These are phyloP conservation scores for Heliophila coronopifolia DNA, from an alignment of 441 rosid species.

Conservation along the genomic window DNA sequence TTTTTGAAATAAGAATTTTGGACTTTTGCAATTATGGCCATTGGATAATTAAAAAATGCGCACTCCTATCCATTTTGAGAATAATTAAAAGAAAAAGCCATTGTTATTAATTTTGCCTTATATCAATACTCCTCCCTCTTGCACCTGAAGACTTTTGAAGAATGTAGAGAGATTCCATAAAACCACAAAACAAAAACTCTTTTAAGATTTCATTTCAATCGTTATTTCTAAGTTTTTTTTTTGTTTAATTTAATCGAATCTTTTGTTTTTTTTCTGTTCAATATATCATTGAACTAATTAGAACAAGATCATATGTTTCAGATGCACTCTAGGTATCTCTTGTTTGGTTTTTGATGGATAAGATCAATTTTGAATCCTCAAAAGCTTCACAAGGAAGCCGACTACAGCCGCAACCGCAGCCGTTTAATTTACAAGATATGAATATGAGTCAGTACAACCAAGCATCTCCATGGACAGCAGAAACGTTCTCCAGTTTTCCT, in stretches of 20 bases:
- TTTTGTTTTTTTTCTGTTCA: neutral
- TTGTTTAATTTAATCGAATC: neutral
- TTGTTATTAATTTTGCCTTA: neutral
- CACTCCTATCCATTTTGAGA: slow-evolving; percentile 49
- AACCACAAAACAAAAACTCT: neutral
- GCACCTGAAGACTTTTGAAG: slow-evolving; percentile 42
- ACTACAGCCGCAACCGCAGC: slow-evolving; percentile 23
- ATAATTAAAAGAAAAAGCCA: slow-evolving; percentile 30
- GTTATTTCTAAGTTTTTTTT: neutral
- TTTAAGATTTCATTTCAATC: slow-evolving; percentile 22
- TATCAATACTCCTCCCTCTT: slow-evolving; percentile 38
- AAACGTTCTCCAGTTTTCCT: slow-evolving; percentile 44
- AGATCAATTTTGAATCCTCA: slow-evolving; percentile 30
- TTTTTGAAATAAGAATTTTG: slow-evolving; percentile 15
- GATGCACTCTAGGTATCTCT: slow-evolving; percentile 17
- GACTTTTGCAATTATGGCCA: slow-evolving; percentile 32
- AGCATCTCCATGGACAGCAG: slow-evolving; percentile 58
- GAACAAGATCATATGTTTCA: slow-evolving; percentile 26
- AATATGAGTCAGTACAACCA: slow-evolving; percentile 50
- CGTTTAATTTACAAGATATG: slow-evolving; percentile 34
- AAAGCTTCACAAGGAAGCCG: slow-evolving; percentile 27
- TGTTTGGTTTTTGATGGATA: slow-evolving; percentile 23
- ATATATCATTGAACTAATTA: slow-evolving; percentile 14
- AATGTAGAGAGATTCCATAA: slow-evolving; percentile 32
- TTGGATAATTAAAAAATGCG: slow-evolving; percentile 30